Conservation (phyloP, 1,139 yeast genomes). For the Saccharomycopsis phalli region DNA sequence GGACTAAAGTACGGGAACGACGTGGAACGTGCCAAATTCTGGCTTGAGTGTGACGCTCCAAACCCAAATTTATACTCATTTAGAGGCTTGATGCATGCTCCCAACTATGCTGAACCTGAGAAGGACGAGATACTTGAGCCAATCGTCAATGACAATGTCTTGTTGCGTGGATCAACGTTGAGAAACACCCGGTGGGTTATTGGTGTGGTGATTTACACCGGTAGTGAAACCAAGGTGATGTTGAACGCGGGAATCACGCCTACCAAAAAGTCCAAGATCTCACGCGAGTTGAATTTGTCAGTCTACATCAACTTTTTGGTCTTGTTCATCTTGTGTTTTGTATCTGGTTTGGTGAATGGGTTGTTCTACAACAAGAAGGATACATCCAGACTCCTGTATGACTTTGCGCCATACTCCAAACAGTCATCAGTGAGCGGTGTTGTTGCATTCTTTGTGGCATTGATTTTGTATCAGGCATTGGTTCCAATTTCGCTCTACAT, state of each 20-base stretch:
- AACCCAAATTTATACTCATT: constrained; percentile 73
- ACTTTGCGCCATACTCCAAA: constrained; percentile 53
- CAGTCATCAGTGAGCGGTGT: constrained; percentile 67
- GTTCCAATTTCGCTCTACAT: constrained; percentile 94
- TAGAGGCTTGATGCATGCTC: constrained; percentile 43
- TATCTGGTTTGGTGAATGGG: constrained; percentile 80
- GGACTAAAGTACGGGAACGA: constrained; percentile 59
- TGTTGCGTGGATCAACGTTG: constrained; percentile 81
- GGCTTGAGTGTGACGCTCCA: constrained; percentile 90
- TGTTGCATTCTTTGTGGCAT: constrained; percentile 78
- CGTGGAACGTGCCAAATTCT: constrained; percentile 63
- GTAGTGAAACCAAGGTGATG: constrained; percentile 87
- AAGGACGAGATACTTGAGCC: constrained; percentile 49
- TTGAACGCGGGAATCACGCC: constrained; percentile 91
- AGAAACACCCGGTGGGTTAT: constrained; percentile 92
- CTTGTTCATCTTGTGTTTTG: constrained; percentile 68
- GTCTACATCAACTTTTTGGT: constrained; percentile 71
- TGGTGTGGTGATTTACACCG: constrained; percentile 88
- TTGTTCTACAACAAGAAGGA: constrained; percentile 45
- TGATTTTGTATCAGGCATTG: constrained; percentile 82
- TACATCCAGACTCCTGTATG: constrained; percentile 62
- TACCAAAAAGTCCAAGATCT: constrained; percentile 73
- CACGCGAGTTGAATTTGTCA: constrained; percentile 73
- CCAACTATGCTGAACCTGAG: constrained; percentile 33
- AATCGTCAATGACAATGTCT: constrained; percentile 65